Conservation (phyloP, 768 basidiomycete genomes). For the Suillus fuscotomentosus region DNA sequence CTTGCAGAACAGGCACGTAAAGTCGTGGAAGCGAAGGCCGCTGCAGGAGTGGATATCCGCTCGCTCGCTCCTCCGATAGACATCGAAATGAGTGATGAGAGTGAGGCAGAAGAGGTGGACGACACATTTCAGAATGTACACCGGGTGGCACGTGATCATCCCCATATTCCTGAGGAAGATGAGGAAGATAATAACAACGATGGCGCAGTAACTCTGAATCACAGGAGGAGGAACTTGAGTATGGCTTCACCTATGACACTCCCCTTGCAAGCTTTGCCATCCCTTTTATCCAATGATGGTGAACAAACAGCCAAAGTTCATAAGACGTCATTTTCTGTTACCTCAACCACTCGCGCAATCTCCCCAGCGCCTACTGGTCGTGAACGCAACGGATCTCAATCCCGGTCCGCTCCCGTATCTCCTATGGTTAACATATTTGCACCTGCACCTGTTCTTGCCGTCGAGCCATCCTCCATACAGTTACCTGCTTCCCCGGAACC, state of each 20-base stretch:
- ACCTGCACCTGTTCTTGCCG: constrained; percentile 23
- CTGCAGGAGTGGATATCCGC: constrained; percentile 45
- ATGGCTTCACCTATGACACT: constrained; percentile 35
- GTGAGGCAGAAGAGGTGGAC: constrained; percentile 65
- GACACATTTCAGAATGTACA: constrained; percentile 35
- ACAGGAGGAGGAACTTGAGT: constrained; percentile 20
- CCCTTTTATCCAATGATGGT: constrained; percentile 9
- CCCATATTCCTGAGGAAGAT: constrained; percentile 70
- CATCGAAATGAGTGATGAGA: constrained; percentile 78
- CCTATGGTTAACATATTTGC: constrained; percentile 21
- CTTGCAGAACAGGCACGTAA: constrained; percentile 68
- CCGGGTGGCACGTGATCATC: constrained; percentile 44
- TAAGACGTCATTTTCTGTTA: constrained; percentile 13
- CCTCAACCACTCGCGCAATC: constrained; percentile 15
- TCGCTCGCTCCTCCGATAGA: constrained; percentile 61
- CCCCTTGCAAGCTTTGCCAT: constrained; percentile 17
- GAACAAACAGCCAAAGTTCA: constrained; percentile 17
- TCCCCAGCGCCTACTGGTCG: neutral
- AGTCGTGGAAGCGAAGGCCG: constrained; percentile 46
- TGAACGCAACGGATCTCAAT: constrained; percentile 14
- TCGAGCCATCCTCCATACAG: constrained; percentile 20
- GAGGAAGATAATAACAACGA: constrained; percentile 47
- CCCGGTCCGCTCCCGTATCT: constrained; percentile 26
- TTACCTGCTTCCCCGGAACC: constrained; percentile 20
- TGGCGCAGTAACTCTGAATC: constrained; percentile 22